Evolutionary conservation across 2,329 filamentous ascomycete genomes (phyloP), one percentile per base, ranked within the genome.

Genomic region (Zasmidium cellare): DNA sequence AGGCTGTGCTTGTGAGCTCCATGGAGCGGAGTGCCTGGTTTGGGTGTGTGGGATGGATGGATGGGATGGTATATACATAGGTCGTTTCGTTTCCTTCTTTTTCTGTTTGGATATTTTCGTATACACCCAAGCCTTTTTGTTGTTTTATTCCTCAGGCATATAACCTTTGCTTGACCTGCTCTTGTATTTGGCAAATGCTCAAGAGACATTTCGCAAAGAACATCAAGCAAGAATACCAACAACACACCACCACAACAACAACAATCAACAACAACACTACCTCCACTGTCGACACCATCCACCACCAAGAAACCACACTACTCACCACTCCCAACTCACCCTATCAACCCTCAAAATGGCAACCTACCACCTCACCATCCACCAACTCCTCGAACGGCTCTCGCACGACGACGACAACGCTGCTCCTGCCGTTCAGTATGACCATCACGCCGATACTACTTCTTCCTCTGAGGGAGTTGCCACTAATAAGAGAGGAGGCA

Each of bases 351-450:
- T n/a, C n/a, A 58, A n/a, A 35, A 65, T 65, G 63, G 57, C 63
- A 3, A 63, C 61, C 53, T 65, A 65, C 54, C 55, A 63, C 24
- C 59, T 65, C 47, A 63, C 61, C 20, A 54, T 63, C 41, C 61
- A 65, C 51, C 55, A 63, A 49, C 61, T 65, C 49, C 54, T 65
- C 24, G 48, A 55, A 14, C 58, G 63, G 22, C 55, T 65, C 22
- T 55, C 63, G 3, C 38, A 58, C 49, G 61, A 65, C 19, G 59
- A 65, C 25, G 20, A 31, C 19, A 48, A n/a, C 46, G 23, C 9
- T 3, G n/a, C 19, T n/a, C 35, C 23, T 31, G 6, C 6, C 38
- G 24, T 9, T 20, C 52, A 45, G 14, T 19, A 18, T 16, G n/a
- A 14, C 35, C 35, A 28, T 28, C 25, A 49, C 46, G 20, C 23